These are phyloP conservation scores for Dacryopinax primogenitus DNA, from an alignment of 768 basidiomycete species.

Conservation along the genomic window DNA sequence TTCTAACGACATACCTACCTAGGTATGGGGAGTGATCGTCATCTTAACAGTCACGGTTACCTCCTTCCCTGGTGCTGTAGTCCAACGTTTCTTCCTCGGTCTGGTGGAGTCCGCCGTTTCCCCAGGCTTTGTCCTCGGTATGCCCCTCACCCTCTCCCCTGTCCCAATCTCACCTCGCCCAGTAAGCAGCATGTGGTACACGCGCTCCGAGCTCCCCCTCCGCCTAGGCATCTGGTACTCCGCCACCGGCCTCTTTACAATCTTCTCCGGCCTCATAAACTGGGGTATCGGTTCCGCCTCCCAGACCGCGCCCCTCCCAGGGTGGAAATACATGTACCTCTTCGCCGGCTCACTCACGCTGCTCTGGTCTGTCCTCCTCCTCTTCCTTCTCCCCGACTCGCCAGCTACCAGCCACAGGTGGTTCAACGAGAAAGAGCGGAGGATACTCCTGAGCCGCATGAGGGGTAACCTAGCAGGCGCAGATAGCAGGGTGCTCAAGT, in stretches of 20 bases:
- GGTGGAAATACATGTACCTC: conserved; percentile 27
- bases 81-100: neutral
- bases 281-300: conserved; percentile 26
- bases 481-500: conserved; percentile 17
- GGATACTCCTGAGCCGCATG: conserved; percentile 20
- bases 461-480: conserved; percentile 16
- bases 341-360: conserved; percentile 28
- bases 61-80: neutral
- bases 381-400: conserved; percentile 25
- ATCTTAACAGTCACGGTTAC: neutral
- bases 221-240: conserved; percentile 28
- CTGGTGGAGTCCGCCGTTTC: neutral
- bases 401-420: conserved; percentile 23
- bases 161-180: neutral
- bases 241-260: conserved; percentile 28
- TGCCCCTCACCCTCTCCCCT: neutral
- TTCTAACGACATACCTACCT: neutral
- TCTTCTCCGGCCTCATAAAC: conserved; percentile 28
- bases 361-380: conserved; percentile 24
- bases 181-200: conserved; percentile 29
- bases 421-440: conserved; percentile 24
- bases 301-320: conserved; percentile 9
- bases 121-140: neutral
- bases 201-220: conserved; percentile 23
- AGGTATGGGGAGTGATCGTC: conserved; percentile 1